Conservation (phyloP, 2,329 filamentous ascomycete genomes). For the Chrysoporthe cubensis region DNA sequence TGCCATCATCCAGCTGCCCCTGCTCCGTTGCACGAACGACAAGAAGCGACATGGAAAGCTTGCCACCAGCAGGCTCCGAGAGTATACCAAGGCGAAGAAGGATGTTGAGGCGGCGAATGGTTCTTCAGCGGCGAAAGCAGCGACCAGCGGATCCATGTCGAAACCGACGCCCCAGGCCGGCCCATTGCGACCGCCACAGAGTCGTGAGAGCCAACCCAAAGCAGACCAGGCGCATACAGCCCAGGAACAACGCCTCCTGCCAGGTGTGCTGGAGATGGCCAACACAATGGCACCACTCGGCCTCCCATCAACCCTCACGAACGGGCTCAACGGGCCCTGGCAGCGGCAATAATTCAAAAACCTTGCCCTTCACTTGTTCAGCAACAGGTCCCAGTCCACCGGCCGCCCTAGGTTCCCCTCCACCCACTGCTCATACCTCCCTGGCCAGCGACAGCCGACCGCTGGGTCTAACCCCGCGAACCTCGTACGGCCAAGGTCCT, state of each 20-base stretch:
- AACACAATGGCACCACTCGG: conserved; percentile 26
- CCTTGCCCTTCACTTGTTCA: conserved; percentile 15
- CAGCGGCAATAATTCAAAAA: conserved; percentile 1
- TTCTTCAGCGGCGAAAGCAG: not conserved
- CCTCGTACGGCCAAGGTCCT: conserved; percentile 20
- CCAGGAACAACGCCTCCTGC: conserved; percentile 17
- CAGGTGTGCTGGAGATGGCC: conserved; percentile 26
- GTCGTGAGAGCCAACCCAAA: not conserved
- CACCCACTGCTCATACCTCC: conserved; percentile 26
- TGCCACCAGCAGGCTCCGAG: conserved; percentile 45
- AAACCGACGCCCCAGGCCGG: not conserved
- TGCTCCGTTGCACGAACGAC: conserved; percentile 50
- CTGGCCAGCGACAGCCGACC: conserved; percentile 23
- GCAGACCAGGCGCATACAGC: not conserved
- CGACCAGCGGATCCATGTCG: not conserved
- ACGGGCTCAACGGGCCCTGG: conserved; percentile 20
- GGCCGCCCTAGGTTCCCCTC: conserved; percentile 21
- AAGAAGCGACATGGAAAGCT: conserved; percentile 46
- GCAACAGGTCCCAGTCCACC: conserved; percentile 24
- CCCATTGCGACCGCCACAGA: not conserved
- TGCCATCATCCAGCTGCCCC: conserved; percentile 52
- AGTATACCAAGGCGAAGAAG: conserved; percentile 48
- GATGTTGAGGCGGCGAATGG: conserved; percentile 7
- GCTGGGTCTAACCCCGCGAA: conserved; percentile 20
- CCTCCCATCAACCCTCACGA: conserved; percentile 22